Conservation (phyloP, 805 yeast species). For the Saccharomyces kudriavzevii region DNA sequence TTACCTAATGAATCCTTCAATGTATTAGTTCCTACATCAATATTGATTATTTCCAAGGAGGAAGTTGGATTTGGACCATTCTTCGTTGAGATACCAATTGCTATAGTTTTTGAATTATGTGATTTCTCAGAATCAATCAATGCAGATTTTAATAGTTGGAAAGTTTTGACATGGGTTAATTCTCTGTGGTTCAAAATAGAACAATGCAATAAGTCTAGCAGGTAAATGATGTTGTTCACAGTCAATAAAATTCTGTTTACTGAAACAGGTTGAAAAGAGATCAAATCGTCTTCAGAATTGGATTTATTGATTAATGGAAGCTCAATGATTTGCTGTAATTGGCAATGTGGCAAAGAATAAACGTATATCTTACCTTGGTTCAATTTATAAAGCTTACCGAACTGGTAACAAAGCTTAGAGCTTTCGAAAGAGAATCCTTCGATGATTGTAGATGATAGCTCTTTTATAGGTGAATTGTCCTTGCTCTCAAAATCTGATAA, state of each 20-base stretch:
- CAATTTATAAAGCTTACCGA: constrained; percentile 23
- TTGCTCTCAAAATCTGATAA: constrained; percentile 5
- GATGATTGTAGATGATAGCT: constrained; percentile 20
- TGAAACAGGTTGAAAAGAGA: constrained; percentile 24
- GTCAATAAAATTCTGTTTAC: constrained; percentile 26
- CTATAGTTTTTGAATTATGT: constrained; percentile 19
- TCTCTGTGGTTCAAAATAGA: constrained; percentile 21
- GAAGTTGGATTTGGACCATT: constrained; percentile 22
- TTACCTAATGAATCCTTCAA: constrained; percentile 66
- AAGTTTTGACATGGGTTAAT: constrained; percentile 21
- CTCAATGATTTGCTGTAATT: constrained; percentile 11
- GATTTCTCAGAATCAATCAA: constrained; percentile 8
- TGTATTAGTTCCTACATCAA: constrained; percentile 60
- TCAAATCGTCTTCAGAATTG: constrained; percentile 3
- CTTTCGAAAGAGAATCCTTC: constrained; percentile 15
- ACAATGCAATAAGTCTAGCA: constrained; percentile 24
- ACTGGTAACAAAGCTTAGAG: constrained; percentile 22
- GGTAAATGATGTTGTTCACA: constrained; percentile 20
- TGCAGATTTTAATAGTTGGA: constrained; percentile 23
- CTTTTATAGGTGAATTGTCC: constrained; percentile 12
- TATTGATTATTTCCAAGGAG: constrained; percentile 27
- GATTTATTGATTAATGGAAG: constrained; percentile 21
- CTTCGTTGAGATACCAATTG: constrained; percentile 27
- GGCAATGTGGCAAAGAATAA: constrained; percentile 24
- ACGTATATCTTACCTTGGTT: constrained; percentile 10